Percentiles rank a stretch among this genome's conserved stretches.
Conservation (phyloP, 129 eudicot species). For the Logfia minima region DNA sequence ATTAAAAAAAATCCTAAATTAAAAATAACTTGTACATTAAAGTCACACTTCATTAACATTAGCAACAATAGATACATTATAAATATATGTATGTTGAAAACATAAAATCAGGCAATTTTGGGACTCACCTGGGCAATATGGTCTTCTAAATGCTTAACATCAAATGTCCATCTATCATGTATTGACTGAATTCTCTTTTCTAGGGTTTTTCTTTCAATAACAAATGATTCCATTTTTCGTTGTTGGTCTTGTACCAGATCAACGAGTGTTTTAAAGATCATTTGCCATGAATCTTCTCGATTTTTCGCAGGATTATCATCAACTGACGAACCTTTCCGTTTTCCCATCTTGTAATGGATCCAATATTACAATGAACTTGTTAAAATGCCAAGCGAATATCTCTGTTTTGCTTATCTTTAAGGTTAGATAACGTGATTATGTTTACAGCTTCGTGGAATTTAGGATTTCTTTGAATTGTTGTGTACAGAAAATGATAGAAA, state of each 20-base stretch:
- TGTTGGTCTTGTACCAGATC: constrained; percentile 43
- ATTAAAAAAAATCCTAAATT: constrained; percentile 24
- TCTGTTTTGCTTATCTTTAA: neutral
- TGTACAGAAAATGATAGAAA: neutral
- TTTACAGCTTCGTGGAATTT: neutral
- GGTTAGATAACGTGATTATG: neutral
- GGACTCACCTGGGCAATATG: constrained; percentile 42
- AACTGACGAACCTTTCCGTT: constrained; percentile 23
- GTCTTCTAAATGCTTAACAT: constrained; percentile 40
- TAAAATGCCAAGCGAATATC: constrained; percentile 25
- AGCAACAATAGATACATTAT: neutral
- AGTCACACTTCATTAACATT: neutral
- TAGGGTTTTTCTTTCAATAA: constrained; percentile 41
- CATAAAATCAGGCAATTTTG: neutral
- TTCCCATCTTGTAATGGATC: constrained; percentile 40
- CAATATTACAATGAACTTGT: constrained; percentile 5
- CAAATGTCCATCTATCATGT: constrained; percentile 44
- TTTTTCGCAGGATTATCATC: constrained; percentile 27
- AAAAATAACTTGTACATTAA: neutral
- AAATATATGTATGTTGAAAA: neutral
- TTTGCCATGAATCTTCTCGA: constrained; percentile 52
- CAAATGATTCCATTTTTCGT: constrained; percentile 40
- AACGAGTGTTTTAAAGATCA: constrained; percentile 49
- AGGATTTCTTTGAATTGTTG: neutral
- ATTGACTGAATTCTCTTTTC: constrained; percentile 40